Conservation (phyloP, 371 early-diverging fungal species). For the Mucor racemosus region DNA sequence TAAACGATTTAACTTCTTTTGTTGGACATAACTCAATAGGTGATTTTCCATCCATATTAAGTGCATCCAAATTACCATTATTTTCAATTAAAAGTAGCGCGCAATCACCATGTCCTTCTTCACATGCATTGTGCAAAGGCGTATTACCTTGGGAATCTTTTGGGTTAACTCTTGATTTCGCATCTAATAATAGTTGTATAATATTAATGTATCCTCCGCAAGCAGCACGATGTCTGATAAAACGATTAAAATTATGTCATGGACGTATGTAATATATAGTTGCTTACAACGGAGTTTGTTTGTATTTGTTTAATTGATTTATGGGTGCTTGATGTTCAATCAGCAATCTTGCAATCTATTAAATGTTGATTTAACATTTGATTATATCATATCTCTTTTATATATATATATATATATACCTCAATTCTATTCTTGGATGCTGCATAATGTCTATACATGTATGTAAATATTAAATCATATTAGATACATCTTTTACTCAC, state of each 20-base stretch:
- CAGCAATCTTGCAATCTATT: constrained; percentile 42
- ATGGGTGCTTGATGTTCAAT: constrained; percentile 49
- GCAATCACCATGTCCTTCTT: constrained; percentile 65
- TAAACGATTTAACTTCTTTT: constrained; percentile 15
- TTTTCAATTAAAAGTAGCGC: constrained; percentile 51
- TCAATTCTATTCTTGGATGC: constrained; percentile 61
- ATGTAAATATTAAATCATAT: background rate
- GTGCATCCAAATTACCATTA: constrained; percentile 50
- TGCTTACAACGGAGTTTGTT: constrained; percentile 60
- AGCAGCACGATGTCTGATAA: constrained; percentile 57
- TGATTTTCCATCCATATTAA: constrained; percentile 50
- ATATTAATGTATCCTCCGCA: constrained; percentile 53
- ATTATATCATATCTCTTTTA: background rate
- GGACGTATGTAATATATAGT: background rate
- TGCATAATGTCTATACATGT: constrained; percentile 53
- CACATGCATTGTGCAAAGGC: constrained; percentile 66
- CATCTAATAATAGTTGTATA: constrained; percentile 46
- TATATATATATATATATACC: no score
- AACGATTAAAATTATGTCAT: constrained; percentile 5
- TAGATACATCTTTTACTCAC: constrained; percentile 37
- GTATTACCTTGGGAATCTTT: constrained; percentile 59
- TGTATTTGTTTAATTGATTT: constrained; percentile 50
- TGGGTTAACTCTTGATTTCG: constrained; percentile 52
- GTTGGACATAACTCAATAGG: constrained; percentile 47
- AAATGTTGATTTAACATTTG: background rate